Conservation (phyloP, 2,329 filamentous ascomycete species). For the Malbranchea zuffiana region DNA sequence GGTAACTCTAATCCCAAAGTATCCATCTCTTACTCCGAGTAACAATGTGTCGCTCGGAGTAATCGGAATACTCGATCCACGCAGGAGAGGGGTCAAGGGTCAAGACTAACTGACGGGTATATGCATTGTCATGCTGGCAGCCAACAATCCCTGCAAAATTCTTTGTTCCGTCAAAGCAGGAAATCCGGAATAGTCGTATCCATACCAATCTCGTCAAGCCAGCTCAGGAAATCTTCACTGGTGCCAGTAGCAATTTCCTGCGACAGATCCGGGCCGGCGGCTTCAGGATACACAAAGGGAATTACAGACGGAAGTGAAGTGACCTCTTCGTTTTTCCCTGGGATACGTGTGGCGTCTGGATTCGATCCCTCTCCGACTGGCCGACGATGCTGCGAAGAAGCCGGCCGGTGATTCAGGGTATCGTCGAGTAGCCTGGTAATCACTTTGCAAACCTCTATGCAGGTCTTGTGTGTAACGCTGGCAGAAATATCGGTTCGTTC, state of each 20-base stretch:
- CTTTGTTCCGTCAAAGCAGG: constrained; percentile 10
- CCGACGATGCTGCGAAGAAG: constrained; percentile 17
- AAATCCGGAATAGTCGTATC: constrained; percentile 12
- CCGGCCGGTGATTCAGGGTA: constrained; percentile 20
- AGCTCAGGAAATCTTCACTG: constrained; percentile 13
- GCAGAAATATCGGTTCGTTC: constrained; percentile 10
- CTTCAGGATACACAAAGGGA: constrained; percentile 1
- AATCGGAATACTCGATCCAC: too few species aligned
- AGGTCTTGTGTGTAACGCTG: constrained; percentile 9
- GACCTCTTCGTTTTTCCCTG: too few species aligned
- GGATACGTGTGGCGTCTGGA: not conserved
- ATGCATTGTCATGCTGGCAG: too few species aligned
- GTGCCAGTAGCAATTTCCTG: constrained; percentile 5
- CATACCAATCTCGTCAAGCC: constrained; percentile 14
- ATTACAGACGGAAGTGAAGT: too few species aligned
- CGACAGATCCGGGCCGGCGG: constrained; percentile 1
- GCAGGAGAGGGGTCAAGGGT: too few species aligned
- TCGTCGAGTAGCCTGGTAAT: constrained; percentile 18
- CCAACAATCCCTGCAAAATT: too few species aligned
- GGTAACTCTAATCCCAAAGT: too few species aligned
- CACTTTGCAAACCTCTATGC: constrained; percentile 16
- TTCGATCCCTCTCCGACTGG: not conserved
- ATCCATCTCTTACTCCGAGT: too few species aligned
- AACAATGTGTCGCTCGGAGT: too few species aligned
- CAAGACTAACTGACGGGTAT: too few species aligned